Base-by-base conservation (phyloP, 192 early-diverging fungal species). In the Coemansia sp. region DNA sequence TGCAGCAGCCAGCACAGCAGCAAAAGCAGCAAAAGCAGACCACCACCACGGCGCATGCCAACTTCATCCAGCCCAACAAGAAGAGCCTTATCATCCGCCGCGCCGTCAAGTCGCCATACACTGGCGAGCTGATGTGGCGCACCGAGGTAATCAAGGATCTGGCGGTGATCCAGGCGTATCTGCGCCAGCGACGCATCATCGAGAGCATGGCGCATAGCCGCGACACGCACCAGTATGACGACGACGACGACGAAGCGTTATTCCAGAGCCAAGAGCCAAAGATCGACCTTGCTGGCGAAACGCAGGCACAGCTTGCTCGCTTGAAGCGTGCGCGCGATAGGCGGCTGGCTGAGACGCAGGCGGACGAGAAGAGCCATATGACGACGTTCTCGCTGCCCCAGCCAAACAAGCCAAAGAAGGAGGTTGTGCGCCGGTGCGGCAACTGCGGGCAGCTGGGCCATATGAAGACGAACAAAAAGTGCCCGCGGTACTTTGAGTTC, bases 91-190 rank as follows among this genome's bases (percentile, higher is more conserved):
- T 75, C 25, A 75, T 80, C 55, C 72, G 76, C 8, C 70, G 79
- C 0, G 70, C 69, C 39, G 81, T 84, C 59, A 64, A 72, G 57
- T 74, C 79, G 38, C 77, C 79, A 50, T 78, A 79, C 7, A 88
- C 86, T 8, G 91, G 91, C 4, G 89, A 91, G 64, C 68, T 86
- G 13, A 85, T 84, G 55, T 92, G 90, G 90, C 87, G 89, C 53
- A 81, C 86, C n/a, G 94, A 96, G 68, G 86, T 92, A 2, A 84
- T 98, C 12, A 88, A 85, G 7, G 94, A 97, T 65, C 79, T 84
- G 20, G 85, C 89, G 4, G 93, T 98, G 1, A 91, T 96, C 42
- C 95, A 95, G 67, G 91, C 92, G 17, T 98, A 98, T 63, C 76
- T 96, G 64, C 85, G 93, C 11, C 93, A 98, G 51, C 84, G 92